phyloP scores from a whole-genome alignment of 1,284 basidiomycete species.

The Fomitiporia mediterranea region DNA sequence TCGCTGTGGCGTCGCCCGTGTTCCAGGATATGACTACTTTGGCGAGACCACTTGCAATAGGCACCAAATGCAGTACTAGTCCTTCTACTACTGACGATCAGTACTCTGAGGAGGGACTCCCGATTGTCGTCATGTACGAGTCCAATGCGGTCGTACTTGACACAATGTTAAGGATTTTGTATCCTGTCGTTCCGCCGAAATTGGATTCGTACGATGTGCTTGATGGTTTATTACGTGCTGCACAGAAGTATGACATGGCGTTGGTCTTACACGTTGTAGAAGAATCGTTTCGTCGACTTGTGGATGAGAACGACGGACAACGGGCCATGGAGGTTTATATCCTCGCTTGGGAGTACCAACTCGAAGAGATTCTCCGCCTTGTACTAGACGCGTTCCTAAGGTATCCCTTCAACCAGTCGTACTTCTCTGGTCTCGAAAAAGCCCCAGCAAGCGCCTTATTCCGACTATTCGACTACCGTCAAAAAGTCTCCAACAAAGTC shows the following conservation, averaged over 20 bases:
- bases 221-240: conserved; percentile 1
- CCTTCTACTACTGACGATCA: not conserved
- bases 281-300: not conserved
- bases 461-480: conserved; percentile 6
- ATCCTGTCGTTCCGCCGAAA: conserved; percentile 10
- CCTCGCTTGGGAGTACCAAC: conserved; percentile 8
- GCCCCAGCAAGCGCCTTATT: not conserved
- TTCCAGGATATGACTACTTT: conserved; percentile 40
- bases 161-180: conserved; percentile 11
- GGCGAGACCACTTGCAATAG: conserved; percentile 24
- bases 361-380: conserved; percentile 1
- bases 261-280: not conserved
- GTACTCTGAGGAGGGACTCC: conserved; percentile 7
- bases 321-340: conserved; percentile 4
- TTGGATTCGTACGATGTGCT: not conserved
- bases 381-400: conserved; percentile 9
- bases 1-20: conserved; percentile 41
- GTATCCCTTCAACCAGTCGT: not conserved
- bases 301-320: not conserved
- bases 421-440: conserved; percentile 4
- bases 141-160: conserved; percentile 4
- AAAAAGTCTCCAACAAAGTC: conserved; percentile 5
- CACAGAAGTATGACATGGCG: conserved; percentile 17
- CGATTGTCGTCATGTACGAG: conserved; percentile 13
- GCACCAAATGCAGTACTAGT: not conserved